Evolutionary conservation across 1,139 yeast genomes (phyloP).

Genomic region (Suhomyces yuchorum): DNA sequence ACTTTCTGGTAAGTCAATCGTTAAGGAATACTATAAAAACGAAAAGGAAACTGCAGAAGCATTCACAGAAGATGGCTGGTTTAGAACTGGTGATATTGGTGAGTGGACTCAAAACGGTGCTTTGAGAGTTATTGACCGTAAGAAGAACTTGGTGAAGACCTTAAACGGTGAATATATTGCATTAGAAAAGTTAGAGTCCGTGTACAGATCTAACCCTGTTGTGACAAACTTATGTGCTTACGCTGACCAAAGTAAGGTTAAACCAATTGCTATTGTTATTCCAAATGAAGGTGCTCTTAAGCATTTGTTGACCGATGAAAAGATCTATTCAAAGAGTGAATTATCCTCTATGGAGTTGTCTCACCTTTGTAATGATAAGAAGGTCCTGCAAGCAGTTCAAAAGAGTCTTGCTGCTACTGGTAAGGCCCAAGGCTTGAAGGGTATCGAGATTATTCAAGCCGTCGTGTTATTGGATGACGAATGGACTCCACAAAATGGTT

Average conservation of each 20-base stretch:
- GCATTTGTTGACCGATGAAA: constrained; percentile 54
- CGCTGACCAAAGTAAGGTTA: constrained; percentile 83
- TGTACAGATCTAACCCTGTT: constrained; percentile 78
- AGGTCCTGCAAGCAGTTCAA: constrained; percentile 56
- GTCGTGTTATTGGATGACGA: constrained; percentile 81
- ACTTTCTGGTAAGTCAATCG: constrained; percentile 72
- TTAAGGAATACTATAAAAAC: constrained; percentile 79
- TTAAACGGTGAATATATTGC: constrained; percentile 98
- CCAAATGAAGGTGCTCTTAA: constrained; percentile 74
- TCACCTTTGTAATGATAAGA: constrained; percentile 53
- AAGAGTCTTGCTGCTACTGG: constrained; percentile 73
- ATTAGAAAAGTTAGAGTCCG: constrained; percentile 84
- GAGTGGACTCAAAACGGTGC: constrained; percentile 86
- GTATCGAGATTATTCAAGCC: constrained; percentile 84
- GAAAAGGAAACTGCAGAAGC: constrained; percentile 79
- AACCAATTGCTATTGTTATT: constrained; percentile 89
- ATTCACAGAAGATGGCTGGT: constrained; percentile 88
- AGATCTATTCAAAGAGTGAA: constrained; percentile 48
- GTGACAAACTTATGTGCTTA: constrained; percentile 87
- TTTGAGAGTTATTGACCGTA: constrained; percentile 85
- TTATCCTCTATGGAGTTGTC: constrained; percentile 54
- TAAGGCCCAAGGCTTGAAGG: constrained; percentile 73
- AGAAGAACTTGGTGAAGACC: constrained; percentile 95
- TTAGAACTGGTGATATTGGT: constrained; percentile 95
- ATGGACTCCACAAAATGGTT: constrained; percentile 98